A percentile compares a stretch with the other conserved stretches of the same genome.
Conservation (phyloP, 2,329 filamentous ascomycete species). For the Calonectria honghensis region DNA sequence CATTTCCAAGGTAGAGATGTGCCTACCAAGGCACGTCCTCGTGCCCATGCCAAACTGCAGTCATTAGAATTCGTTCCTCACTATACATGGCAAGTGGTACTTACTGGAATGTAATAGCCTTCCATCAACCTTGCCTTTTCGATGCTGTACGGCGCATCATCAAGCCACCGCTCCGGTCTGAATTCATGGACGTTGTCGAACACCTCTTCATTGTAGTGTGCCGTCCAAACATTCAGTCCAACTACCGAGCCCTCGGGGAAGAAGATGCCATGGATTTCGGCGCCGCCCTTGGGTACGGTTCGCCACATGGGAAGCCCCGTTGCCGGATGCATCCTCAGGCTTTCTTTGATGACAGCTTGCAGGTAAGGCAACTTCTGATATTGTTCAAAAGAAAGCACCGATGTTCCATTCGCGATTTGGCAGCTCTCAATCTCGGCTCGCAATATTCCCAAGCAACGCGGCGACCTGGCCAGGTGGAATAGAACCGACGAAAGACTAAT, state of each 20-base stretch:
- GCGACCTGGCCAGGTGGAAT: slow-evolving; percentile 9
- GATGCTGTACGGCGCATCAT: neutral
- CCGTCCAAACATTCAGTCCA: slow-evolving; percentile 11
- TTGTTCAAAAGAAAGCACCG: slow-evolving; percentile 4
- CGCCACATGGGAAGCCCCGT: slow-evolving; percentile 19
- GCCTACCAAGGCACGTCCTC: slow-evolving; percentile 13
- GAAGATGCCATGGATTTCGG: neutral
- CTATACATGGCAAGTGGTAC: neutral
- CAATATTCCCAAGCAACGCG: neutral
- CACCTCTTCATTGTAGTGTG: slow-evolving; percentile 1
- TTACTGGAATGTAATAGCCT: neutral
- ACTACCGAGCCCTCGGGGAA: slow-evolving; percentile 20
- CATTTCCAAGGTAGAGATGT: slow-evolving; percentile 23
- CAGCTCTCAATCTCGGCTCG: neutral
- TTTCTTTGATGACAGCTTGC: slow-evolving; percentile 23
- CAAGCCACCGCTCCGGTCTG: slow-evolving; percentile 19
- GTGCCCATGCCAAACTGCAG: slow-evolving; percentile 16
- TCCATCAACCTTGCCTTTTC: neutral
- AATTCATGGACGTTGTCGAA: slow-evolving; percentile 8
- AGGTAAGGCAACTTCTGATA: slow-evolving; percentile 7
- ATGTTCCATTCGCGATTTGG: neutral
- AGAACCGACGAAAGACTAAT: slow-evolving; percentile 17
- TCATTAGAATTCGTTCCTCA: neutral
- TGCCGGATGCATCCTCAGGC: slow-evolving; percentile 18
- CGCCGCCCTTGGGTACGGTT: slow-evolving; percentile 16